phyloP scores from a whole-genome alignment of 1,284 basidiomycete species.

The Sanghuangporus weigelae region DNA sequence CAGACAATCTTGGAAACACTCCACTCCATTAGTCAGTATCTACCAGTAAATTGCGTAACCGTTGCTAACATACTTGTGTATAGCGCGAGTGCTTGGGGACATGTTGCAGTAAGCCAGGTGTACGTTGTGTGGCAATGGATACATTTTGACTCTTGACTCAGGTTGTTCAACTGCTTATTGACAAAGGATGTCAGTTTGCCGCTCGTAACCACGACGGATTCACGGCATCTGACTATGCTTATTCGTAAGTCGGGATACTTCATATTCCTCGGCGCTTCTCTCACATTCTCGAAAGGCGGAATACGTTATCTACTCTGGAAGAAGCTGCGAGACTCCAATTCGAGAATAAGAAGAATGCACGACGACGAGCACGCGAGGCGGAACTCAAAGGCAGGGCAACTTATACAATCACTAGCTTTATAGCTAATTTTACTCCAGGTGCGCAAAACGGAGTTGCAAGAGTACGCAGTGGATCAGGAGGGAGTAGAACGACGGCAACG shows the following conservation, averaged over 20 bases:
- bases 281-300: conserved; percentile 38
- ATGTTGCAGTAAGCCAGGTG: conserved; percentile 53
- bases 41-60: conserved; percentile 6
- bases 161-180: conserved; percentile 84
- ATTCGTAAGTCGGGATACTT: conserved; percentile 54
- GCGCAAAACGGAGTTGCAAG: conserved; percentile 35
- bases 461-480: conserved; percentile 75
- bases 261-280: conserved; percentile 12
- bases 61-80: conserved; percentile 13
- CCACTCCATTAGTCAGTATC: conserved; percentile 82
- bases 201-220: conserved; percentile 88
- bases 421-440: conserved; percentile 30
- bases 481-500: conserved; percentile 66
- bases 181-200: conserved; percentile 78
- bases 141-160: conserved; percentile 28
- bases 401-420: conserved; percentile 33
- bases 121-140: conserved; percentile 11
- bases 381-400: conserved; percentile 48
- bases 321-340: conserved; percentile 70
- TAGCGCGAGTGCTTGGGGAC: conserved; percentile 83
- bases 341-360: conserved; percentile 70
- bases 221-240: conserved; percentile 88
- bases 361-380: conserved; percentile 60
- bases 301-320: conserved; percentile 67
- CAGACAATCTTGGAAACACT: conserved; percentile 89